phyloP scores from a whole-genome alignment of 208 protist species.

The Strigomonas galati region DNA sequence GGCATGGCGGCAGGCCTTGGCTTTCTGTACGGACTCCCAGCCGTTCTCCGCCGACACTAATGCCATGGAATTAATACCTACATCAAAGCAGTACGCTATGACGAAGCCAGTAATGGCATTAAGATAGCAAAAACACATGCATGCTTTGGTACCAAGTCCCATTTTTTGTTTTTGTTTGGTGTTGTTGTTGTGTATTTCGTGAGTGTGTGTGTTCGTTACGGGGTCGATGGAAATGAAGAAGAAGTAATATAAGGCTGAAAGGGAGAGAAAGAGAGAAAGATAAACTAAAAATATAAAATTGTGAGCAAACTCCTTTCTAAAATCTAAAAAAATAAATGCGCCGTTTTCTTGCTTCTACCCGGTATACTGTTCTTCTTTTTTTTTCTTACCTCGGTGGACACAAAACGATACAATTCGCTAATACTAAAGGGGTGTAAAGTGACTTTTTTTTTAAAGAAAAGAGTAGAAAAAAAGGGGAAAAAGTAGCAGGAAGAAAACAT shows the following conservation, averaged over 20 bases:
- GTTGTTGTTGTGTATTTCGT: neutral
- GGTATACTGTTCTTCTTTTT: too few relatives aligned
- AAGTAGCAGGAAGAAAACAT: too few relatives aligned
- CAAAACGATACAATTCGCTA: too few relatives aligned
- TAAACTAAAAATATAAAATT: neutral
- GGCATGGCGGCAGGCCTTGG: slow-evolving; percentile 52
- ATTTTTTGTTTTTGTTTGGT: slow-evolving; percentile 20
- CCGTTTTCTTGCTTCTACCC: too few relatives aligned
- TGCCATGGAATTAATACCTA: slow-evolving; percentile 63
- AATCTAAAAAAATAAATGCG: slow-evolving; percentile 9
- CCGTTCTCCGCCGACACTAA: slow-evolving; percentile 41
- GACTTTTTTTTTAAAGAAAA: too few relatives aligned
- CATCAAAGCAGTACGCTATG: slow-evolving; percentile 68
- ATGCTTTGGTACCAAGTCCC: slow-evolving; percentile 47
- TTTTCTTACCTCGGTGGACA: too few relatives aligned
- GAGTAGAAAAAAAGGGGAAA: too few relatives aligned
- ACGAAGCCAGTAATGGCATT: slow-evolving; percentile 70
- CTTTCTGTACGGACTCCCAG: slow-evolving; percentile 67
- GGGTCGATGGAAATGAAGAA: neutral
- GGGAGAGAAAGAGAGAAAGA: neutral
- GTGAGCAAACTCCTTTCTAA: slow-evolving; percentile 2
- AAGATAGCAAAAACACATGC: slow-evolving; percentile 75
- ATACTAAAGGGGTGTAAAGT: too few relatives aligned
- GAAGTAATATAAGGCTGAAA: neutral
- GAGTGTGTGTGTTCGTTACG: too few relatives aligned